Conservation (phyloP, 2,329 filamentous ascomycete genomes). For the Xylariales sp. region DNA sequence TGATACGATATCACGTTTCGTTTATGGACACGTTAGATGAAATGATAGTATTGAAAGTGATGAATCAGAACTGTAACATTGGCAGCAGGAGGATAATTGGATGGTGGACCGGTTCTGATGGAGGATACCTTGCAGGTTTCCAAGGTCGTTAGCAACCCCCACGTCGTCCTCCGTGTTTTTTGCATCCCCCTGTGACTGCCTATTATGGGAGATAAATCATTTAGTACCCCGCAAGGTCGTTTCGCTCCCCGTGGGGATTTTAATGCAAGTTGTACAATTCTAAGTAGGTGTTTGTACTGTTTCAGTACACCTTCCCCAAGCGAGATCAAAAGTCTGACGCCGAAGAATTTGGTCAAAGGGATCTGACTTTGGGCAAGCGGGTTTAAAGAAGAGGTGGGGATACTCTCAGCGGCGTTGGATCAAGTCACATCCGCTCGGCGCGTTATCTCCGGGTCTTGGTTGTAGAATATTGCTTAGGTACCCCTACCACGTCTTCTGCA, state of each 20-base stretch:
- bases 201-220: background rate
- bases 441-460: too few relatives aligned
- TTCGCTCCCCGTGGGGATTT: background rate
- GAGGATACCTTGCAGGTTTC: conserved; percentile 6
- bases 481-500: too few relatives aligned
- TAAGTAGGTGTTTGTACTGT: background rate
- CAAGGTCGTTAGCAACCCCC: conserved; percentile 1
- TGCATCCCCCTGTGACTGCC: background rate
- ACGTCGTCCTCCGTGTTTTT: background rate
- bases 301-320: background rate
- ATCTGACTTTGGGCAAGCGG: background rate
- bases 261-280: background rate
- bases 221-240: background rate
- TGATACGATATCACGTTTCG: too few relatives aligned
- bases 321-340: background rate
- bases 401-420: background rate
- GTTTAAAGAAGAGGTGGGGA: background rate
- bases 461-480: too few relatives aligned
- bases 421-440: too few relatives aligned
- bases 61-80: too few relatives aligned
- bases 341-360: too few relatives aligned
- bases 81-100: too few relatives aligned
- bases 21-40: too few relatives aligned
- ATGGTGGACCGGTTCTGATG: too few relatives aligned
- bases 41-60: too few relatives aligned